These are phyloP conservation scores for Medicago ruthenica DNA, from an alignment of 306 rosid genomes.

Conservation along the genomic window DNA sequence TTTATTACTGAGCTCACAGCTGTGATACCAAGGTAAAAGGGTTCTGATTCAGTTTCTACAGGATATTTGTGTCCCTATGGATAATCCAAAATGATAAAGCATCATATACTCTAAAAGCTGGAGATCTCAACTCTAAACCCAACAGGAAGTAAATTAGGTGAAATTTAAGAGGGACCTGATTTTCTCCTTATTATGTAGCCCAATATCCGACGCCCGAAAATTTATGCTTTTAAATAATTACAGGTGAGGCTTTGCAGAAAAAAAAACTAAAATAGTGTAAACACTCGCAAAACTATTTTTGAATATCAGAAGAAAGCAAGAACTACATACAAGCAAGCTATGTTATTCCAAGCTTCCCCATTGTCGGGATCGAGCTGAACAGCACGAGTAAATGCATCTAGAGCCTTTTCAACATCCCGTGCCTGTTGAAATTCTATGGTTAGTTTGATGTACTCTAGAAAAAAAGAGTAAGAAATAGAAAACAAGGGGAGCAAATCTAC, in stretches of 20 bases:
- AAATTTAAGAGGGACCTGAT: constrained; percentile 15
- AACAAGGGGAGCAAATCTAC: constrained; percentile 14
- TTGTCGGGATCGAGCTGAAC: constrained; percentile 98
- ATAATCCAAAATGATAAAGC: constrained; percentile 22
- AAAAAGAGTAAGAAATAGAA: constrained; percentile 11
- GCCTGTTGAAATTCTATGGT: constrained; percentile 63
- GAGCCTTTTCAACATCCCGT: constrained; percentile 85
- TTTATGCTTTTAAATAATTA: constrained; percentile 16
- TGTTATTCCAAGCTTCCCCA: constrained; percentile 99
- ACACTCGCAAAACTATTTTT: constrained; percentile 8
- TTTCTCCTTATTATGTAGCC: constrained; percentile 21
- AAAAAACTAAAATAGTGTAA: neutral
- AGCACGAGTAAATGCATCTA: constrained; percentile 94
- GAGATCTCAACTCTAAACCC: constrained; percentile 13
- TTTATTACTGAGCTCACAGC: neutral
- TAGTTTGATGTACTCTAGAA: constrained; percentile 33
- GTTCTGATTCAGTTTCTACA: constrained; percentile 17
- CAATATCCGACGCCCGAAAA: constrained; percentile 1
- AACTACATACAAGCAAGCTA: constrained; percentile 89
- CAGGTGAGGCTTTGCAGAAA: constrained; percentile 8
- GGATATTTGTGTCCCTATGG: constrained; percentile 12
- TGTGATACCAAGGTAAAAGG: constrained; percentile 32
- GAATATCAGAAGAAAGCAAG: constrained; percentile 34
- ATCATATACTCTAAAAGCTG: constrained; percentile 16
- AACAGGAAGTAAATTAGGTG: constrained; percentile 1